Conservation (phyloP, 2,329 filamentous ascomycete species). For the Penicillium polonicum region DNA sequence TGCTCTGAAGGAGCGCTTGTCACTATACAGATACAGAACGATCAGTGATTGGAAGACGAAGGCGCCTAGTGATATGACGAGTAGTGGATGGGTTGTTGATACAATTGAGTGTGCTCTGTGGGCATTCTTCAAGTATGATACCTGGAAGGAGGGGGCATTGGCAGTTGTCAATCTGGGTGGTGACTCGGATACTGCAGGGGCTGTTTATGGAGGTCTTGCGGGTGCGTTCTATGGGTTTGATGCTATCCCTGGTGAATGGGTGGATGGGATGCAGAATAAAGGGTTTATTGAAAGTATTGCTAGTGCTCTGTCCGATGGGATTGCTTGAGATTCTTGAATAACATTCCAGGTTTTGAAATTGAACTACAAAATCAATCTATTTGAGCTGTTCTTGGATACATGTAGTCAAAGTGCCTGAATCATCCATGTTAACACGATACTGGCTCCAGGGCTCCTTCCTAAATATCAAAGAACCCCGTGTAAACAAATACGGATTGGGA, state of each 20-base stretch:
- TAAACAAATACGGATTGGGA: background rate
- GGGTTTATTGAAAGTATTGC: conserved; percentile 20
- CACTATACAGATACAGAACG: conserved; percentile 10
- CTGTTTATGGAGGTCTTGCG: conserved; percentile 46
- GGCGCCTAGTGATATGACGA: conserved; percentile 28
- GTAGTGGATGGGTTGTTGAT: conserved; percentile 44
- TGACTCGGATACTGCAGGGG: conserved; percentile 48
- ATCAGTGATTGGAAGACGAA: conserved; percentile 30
- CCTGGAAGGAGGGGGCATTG: conserved; percentile 40
- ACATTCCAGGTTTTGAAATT: background rate
- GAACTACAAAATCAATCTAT: background rate
- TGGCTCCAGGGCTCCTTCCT: background rate
- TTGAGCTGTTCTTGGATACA: background rate
- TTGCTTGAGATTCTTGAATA: background rate
- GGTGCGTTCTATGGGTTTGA: conserved; percentile 43
- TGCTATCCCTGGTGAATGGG: conserved; percentile 34
- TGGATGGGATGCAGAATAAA: conserved; percentile 28
- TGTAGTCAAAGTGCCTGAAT: background rate
- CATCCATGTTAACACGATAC: no score
- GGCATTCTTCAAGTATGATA: conserved; percentile 43
- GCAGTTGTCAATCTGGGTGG: conserved; percentile 45
- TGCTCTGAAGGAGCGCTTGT: conserved; percentile 10
- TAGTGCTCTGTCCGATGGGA: background rate
- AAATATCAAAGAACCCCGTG: no score
- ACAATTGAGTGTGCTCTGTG: conserved; percentile 46